Evolutionary conservation across 352 stramenopile genomes (phyloP).

Genomic region (Aphanomyces invadans): DNA sequence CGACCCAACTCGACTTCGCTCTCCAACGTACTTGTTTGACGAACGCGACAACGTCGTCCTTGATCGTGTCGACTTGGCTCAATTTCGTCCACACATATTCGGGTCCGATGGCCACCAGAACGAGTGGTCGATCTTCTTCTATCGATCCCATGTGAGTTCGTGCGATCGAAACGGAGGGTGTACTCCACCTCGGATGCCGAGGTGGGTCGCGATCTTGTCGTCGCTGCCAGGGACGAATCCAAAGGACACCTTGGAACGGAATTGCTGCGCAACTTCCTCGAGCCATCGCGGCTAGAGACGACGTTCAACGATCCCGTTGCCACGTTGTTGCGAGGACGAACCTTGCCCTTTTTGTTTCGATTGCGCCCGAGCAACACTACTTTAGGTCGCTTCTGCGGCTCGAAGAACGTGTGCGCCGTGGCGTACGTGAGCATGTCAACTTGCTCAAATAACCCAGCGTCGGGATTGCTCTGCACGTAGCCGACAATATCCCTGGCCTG

Average conservation of each 20-base stretch:
- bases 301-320: neutral
- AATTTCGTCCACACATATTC: conserved; percentile 41
- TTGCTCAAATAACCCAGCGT: conserved; percentile 50
- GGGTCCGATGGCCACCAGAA: conserved; percentile 51
- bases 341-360: conserved; percentile 34
- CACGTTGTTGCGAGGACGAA: too few species aligned
- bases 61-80: conserved; percentile 32
- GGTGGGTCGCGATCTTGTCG: conserved; percentile 57
- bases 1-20: neutral
- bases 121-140: conserved; percentile 42
- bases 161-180: neutral
- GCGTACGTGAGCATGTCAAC: conserved; percentile 43
- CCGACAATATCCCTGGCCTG: conserved; percentile 54
- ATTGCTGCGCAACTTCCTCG: conserved; percentile 36
- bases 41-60: conserved; percentile 50
- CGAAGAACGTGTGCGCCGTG: conserved; percentile 51
- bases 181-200: conserved; percentile 37
- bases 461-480: conserved; percentile 59
- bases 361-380: conserved; percentile 61
- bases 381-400: conserved; percentile 36
- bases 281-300: conserved; percentile 47
- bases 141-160: neutral
- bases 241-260: conserved; percentile 47
- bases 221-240: conserved; percentile 55
- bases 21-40: conserved; percentile 28